Conservation (phyloP, 164 flowering plant genomes). For the Vitis rupestris region DNA sequence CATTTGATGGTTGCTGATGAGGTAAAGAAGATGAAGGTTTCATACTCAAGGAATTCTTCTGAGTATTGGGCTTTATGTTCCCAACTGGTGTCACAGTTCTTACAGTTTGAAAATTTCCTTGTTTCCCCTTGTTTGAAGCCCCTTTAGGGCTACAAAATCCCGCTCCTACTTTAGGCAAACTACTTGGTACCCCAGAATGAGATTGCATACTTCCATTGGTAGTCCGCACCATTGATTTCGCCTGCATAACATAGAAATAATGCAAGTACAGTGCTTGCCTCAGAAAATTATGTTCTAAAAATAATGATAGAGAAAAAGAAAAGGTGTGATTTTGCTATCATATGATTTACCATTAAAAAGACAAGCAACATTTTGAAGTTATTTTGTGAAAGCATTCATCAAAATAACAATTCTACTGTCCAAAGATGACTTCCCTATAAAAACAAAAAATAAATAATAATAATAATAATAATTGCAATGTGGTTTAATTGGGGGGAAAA, state of each 20-base stretch:
- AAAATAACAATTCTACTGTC: background rate
- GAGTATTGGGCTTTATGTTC: conserved; percentile 18
- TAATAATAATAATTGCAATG: too few relatives aligned
- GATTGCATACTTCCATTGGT: conserved; percentile 29
- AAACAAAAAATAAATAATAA: background rate
- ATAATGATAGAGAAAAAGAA: background rate
- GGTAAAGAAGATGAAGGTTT: conserved; percentile 24
- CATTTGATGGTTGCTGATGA: conserved; percentile 22
- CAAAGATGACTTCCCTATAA: too few relatives aligned
- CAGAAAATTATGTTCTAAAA: background rate
- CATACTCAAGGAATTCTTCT: conserved; percentile 14
- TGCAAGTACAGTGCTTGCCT: background rate
- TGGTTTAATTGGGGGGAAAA: background rate
- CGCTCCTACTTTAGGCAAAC: conserved; percentile 17
- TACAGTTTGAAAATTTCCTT: conserved; percentile 28
- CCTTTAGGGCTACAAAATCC: conserved; percentile 22
- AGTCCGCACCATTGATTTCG: conserved; percentile 24
- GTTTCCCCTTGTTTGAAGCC: conserved; percentile 27
- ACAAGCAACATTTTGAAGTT: too few relatives aligned
- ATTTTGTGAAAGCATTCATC: background rate
- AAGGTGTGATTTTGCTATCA: background rate
- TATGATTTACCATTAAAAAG: too few relatives aligned
- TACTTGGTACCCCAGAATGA: conserved; percentile 19
- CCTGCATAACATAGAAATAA: conserved; percentile 22
- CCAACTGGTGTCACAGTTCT: conserved; percentile 17